Evolutionary conservation across 495 filamentous ascomycete genomes (phyloP), one percentile per base, ranked within the genome.

Genomic region (Podospora fimiseda): DNA sequence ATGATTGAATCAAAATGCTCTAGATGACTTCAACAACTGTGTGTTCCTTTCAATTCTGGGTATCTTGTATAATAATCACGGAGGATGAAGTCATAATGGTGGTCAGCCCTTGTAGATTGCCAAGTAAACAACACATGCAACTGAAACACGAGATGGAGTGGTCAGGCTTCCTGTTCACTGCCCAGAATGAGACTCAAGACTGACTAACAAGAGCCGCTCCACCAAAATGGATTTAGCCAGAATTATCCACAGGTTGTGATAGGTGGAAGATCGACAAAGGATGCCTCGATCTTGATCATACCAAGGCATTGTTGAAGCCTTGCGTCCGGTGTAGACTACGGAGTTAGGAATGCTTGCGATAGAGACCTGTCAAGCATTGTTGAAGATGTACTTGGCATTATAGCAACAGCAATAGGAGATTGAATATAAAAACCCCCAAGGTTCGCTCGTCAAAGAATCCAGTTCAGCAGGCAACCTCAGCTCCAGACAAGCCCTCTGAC

Each of bases 181-280:
- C 41, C 41, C 15, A 43, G 13, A 19, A 18, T 20, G 16, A 43
- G 42, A 44, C 42, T 44, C 42, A 33, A 33, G 27, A 33, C 24
- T 14, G 21, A 27, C 1, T n/a, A 23, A 16, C 16, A 19, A 30
- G 20, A 46, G 43, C 30, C 13, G 19, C 9, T 39, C 42, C 42
- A 22, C 41, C 19, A 44, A 44, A 20, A 23, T 23, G 2, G 19
- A 46, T 56, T 56, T 56, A 56, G 53, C 53, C 53, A 56, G 36
- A 56, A 56, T 15, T n/a, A n/a, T 40, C 30, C 7, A 14, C 8
- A 4, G n/a, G 8, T 6, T 46, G 16, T 23, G 40, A 48, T 50
- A 44, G 52, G 42, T 49, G 46, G 46, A 14, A 20, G 27, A 18
- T 37, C 21, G 16, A 18, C 9, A 37, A 19, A 44, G 2, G 21